These are phyloP conservation scores for Talaromyces proteolyticus DNA, from an alignment of 495 filamentous ascomycete species.

Conservation along the genomic window DNA sequence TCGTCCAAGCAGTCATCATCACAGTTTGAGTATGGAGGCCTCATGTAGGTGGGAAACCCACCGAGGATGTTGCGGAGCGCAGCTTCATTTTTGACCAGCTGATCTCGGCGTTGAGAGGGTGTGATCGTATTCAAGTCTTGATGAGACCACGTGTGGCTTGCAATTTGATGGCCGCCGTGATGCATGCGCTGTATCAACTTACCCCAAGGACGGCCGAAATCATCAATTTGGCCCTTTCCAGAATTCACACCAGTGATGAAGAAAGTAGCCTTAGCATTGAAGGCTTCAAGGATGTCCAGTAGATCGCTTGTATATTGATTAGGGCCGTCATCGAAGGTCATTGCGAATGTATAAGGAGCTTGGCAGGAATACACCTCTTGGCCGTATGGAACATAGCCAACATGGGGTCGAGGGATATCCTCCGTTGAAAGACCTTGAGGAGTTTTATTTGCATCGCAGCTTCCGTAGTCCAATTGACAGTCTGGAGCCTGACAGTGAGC, in stretches of 20 bases:
- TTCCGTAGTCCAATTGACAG: constrained; percentile 63
- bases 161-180: constrained; percentile 71
- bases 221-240: constrained; percentile 67
- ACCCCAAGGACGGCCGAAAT: constrained; percentile 47
- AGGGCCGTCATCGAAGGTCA: constrained; percentile 79
- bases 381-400: constrained; percentile 54
- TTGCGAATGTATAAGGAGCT: constrained; percentile 56
- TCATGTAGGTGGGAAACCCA: constrained; percentile 80
- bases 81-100: constrained; percentile 75
- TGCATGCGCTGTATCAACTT: constrained; percentile 64
- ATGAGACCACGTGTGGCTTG: constrained; percentile 83
- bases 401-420: constrained; percentile 48
- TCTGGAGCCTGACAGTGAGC: constrained; percentile 65
- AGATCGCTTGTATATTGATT: constrained; percentile 62
- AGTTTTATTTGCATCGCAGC: constrained; percentile 61
- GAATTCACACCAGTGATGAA: constrained; percentile 74
- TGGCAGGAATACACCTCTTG: constrained; percentile 62
- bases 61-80: constrained; percentile 75
- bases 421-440: constrained; percentile 58
- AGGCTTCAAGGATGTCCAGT: constrained; percentile 60
- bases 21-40: constrained; percentile 75
- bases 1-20: constrained; percentile 52
- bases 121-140: constrained; percentile 59
- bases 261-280: constrained; percentile 68
- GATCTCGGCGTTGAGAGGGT: constrained; percentile 49